Evolutionary conservation across 345 rosid species (phyloP).

Genomic region (Acer yangbiense): DNA sequence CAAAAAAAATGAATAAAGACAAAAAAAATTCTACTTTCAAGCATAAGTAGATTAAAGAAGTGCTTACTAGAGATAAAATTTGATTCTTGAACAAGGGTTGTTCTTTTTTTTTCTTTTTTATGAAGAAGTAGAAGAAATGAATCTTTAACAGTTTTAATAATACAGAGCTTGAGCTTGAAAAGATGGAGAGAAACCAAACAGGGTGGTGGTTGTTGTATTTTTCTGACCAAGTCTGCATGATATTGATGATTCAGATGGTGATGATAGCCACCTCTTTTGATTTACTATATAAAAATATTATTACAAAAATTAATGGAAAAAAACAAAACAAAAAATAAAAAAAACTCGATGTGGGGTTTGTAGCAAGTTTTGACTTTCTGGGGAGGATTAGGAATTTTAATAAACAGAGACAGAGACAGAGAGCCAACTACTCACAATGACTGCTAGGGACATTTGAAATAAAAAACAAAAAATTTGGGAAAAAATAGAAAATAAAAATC

Average conservation of each 20-base stretch:
- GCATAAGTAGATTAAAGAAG: not conserved
- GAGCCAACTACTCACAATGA: not conserved
- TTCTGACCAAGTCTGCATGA: constrained; percentile 16
- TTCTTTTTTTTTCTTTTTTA: not conserved
- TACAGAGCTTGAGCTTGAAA: not conserved
- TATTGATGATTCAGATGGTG: not conserved
- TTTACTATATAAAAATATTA: not conserved
- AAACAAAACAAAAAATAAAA: not conserved
- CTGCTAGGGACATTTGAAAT: not conserved
- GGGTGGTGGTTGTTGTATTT: not conserved
- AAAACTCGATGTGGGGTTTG: not conserved
- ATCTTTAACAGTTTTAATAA: not conserved
- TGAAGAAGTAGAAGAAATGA: not conserved
- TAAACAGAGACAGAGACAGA: not conserved
- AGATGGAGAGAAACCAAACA: not conserved
- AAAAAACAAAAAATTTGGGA: not conserved
- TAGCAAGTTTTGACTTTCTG: not conserved
- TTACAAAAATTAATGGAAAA: too few relatives aligned
- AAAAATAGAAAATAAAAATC: not conserved
- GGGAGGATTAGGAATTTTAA: not conserved
- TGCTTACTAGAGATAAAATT: not conserved
- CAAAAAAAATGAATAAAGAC: not conserved
- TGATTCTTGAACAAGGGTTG: not conserved
- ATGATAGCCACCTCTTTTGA: constrained; percentile 4
- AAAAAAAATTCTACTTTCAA: not conserved